Base-by-base conservation (phyloP, 2,329 filamentous ascomycete genomes). In the Nothophoma quercina region DNA sequence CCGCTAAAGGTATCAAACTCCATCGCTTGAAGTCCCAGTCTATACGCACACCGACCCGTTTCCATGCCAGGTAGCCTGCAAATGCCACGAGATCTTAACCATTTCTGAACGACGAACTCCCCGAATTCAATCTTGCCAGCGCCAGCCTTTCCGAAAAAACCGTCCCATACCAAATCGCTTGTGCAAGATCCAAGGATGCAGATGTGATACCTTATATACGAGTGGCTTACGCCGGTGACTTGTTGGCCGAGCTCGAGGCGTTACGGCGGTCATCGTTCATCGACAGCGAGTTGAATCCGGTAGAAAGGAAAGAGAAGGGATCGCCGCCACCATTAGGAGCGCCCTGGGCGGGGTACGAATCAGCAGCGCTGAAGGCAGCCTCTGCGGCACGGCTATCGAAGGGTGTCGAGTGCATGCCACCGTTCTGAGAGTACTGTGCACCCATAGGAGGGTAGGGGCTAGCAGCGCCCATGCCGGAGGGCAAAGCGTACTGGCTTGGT, bases 361-460 rank as follows among this genome's bases (percentile, higher is more conserved):
- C 88, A 30, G 91, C 92, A 32, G 90, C 90, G 71, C 91, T 90
- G 81, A 99, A 99, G 21, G 95, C 93, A 55, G 92, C 92, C 78
- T 98, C 93, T 13, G 93, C 91, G 58, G 91, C 90, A 58, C 93
- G 90, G 79, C 92, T 96, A 71, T 96, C 93, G 69, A 99, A 98
- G 10, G 91, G 90, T 33, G 89, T 89, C 19, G 90, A 89, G 75
- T 95, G 91, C 64, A 91, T 88, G 44, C 88, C 86, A 30, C 88
- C 89, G 48, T 87, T 87, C 34, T 89, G 88, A 52, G 87, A 87
- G 64, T 87, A 96, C 66, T 92, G 89, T 29, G 88, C 90, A 33
- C 71, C 72, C 77, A 97, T 85, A 2, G 90, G 81, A 44, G 90
- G 89, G 69, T 96, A 97, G 2, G 87, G 87, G 50, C 87, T 88